A percentile compares a stretch with the other conserved stretches of the same genome.
Conservation (phyloP, 202 grass and related monocot genomes). For the Panicum hallii region DNA sequence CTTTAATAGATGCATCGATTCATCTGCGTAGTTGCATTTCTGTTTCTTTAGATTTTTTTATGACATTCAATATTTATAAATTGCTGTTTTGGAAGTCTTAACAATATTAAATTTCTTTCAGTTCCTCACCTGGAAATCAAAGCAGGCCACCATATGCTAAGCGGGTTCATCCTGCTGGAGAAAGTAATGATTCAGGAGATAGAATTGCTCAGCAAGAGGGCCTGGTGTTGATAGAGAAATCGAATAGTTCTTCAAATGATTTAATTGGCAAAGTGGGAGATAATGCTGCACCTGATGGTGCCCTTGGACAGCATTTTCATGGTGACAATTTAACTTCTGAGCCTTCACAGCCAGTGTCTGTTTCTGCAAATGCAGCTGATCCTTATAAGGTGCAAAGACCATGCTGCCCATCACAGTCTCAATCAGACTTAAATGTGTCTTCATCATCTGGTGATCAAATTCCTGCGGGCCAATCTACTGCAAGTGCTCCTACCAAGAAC, state of each 20-base stretch:
- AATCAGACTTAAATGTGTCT: slow-evolving; percentile 27
- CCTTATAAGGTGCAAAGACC: slow-evolving; percentile 39
- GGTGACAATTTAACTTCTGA: slow-evolving; percentile 29
- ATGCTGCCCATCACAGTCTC: slow-evolving; percentile 4
- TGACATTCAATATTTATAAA: slow-evolving; percentile 11
- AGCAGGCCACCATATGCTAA: slow-evolving; percentile 50
- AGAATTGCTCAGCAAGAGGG: slow-evolving; percentile 33
- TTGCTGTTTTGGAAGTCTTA: slow-evolving; percentile 46
- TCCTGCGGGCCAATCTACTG: slow-evolving; percentile 18
- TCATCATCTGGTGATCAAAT: slow-evolving; percentile 24
- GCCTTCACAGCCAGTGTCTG: slow-evolving; percentile 25
- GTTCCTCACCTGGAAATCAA: slow-evolving; percentile 65
- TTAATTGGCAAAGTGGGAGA: slow-evolving; percentile 18
- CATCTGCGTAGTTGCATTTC: slow-evolving; percentile 15
- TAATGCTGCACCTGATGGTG: slow-evolving; percentile 15
- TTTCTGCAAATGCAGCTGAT: slow-evolving; percentile 36
- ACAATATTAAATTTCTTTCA: slow-evolving; percentile 54
- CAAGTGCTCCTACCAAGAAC: slow-evolving; percentile 19
- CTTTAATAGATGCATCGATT: slow-evolving; percentile 28
- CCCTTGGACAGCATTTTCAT: slow-evolving; percentile 29
- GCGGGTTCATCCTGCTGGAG: slow-evolving; percentile 31
- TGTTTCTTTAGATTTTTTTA: slow-evolving; percentile 11
- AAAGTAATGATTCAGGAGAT: slow-evolving; percentile 34
- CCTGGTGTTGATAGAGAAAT: slow-evolving; percentile 15
- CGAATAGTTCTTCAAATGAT: slow-evolving; percentile 32